Evolutionary conservation across 2,329 filamentous ascomycete genomes (phyloP).

Genomic region (Tolypocladium ophioglossoides): DNA sequence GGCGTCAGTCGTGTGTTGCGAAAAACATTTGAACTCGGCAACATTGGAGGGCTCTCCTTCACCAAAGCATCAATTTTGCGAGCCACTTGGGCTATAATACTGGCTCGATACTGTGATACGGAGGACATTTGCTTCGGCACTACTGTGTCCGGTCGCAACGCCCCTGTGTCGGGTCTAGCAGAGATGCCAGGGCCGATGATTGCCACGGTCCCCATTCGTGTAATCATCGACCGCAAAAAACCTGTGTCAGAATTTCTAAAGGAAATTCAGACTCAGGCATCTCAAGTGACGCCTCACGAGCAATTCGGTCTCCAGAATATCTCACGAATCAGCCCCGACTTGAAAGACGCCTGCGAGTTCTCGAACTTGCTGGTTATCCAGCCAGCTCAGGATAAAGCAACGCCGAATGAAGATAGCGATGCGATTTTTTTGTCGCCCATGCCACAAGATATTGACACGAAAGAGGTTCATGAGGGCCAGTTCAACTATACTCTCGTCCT

Average conservation of each 20-base stretch:
- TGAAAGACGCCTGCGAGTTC: conserved; percentile 4
- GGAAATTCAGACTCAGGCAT: conserved; percentile 7
- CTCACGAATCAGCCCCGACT: conserved; percentile 8
- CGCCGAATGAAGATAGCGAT: background rate
- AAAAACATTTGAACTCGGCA: background rate
- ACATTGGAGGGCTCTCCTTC: background rate
- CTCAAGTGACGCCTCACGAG: conserved; percentile 6
- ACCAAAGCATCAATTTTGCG: background rate
- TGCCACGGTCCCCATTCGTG: conserved; percentile 8
- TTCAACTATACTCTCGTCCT: conserved; percentile 6
- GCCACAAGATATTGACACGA: background rate
- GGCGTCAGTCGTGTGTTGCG: background rate
- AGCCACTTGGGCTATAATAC: too few species aligned
- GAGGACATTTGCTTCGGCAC: conserved; percentile 14
- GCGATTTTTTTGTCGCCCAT: background rate
- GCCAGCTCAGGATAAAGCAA: background rate
- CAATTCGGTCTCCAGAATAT: conserved; percentile 5
- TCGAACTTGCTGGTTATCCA: conserved; percentile 8
- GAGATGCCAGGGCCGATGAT: conserved; percentile 11
- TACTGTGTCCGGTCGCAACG: conserved; percentile 12
- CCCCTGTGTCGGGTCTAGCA: conserved; percentile 10
- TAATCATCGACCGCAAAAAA: conserved; percentile 2
- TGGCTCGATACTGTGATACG: conserved; percentile 7
- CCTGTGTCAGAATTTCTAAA: conserved; percentile 7
- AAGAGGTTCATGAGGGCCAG: background rate